phyloP scores from a whole-genome alignment of 331 rosid species.

The Acacia pycnantha region DNA sequence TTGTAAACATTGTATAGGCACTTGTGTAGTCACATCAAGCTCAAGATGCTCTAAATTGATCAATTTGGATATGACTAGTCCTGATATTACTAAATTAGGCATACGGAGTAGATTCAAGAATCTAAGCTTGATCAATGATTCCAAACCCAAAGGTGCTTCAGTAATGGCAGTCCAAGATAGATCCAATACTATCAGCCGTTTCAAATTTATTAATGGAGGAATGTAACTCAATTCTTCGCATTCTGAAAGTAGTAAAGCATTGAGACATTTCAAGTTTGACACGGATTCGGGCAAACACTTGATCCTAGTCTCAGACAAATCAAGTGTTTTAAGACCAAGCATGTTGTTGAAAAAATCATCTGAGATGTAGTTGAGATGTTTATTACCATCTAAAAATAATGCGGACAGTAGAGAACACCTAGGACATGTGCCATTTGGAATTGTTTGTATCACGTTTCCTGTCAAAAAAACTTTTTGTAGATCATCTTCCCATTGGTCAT shows the following conservation, averaged over 20 bases:
- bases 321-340: background rate
- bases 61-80: too few species aligned
- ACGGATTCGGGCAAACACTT: background rate
- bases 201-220: background rate
- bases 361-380: background rate
- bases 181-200: background rate
- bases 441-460: background rate
- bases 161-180: background rate
- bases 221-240: background rate
- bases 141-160: slow-evolving; percentile 16
- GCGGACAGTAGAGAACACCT: background rate
- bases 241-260: background rate
- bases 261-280: background rate
- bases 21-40: too few species aligned
- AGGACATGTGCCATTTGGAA: background rate
- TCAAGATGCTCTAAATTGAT: too few species aligned
- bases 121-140: slow-evolving; percentile 13
- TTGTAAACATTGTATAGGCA: too few species aligned
- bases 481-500: background rate
- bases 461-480: background rate
- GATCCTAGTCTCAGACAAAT: background rate
- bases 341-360: background rate
- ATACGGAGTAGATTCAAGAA: background rate
- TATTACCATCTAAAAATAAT: background rate
- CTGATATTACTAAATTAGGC: too few species aligned